Percentiles rank a stretch among this genome's conserved stretches.
phyloP scores from a whole-genome alignment of 2,329 filamentous ascomycete species.

The Myriosclerotinia duriaeana region DNA sequence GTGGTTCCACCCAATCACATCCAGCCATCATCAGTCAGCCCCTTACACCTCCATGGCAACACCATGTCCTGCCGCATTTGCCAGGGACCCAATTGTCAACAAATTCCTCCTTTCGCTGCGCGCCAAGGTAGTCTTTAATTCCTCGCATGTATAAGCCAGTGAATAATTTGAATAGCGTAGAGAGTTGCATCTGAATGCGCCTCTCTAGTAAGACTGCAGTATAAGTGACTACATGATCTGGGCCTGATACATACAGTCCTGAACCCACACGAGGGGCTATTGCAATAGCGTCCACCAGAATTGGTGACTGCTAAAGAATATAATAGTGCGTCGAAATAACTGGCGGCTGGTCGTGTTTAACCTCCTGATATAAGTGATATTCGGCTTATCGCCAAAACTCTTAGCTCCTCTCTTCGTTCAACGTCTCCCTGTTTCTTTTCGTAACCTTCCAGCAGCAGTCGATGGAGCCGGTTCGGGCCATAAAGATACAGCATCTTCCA shows the following conservation, averaged over 20 bases:
- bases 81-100: too few species aligned
- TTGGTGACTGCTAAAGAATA: background rate
- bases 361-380: background rate
- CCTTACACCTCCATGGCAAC: background rate
- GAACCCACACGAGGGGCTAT: too few species aligned
- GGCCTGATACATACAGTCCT: background rate
- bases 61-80: background rate
- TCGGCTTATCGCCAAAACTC: background rate
- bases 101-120: background rate
- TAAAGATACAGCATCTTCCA: slow-evolving; percentile 80
- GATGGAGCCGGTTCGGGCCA: slow-evolving; percentile 69
- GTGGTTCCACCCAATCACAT: background rate
- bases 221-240: too few species aligned
- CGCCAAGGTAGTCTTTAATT: background rate
- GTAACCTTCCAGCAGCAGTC: slow-evolving; percentile 40
- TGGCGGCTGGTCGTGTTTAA: background rate
- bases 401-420: slow-evolving; percentile 21
- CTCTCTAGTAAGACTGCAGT: background rate
- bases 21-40: too few species aligned
- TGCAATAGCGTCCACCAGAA: background rate
- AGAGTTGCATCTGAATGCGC: background rate
- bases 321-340: background rate
- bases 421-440: slow-evolving; percentile 40
- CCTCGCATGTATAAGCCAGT: background rate
- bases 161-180: too few species aligned